phyloP scores from a whole-genome alignment of 495 filamentous ascomycete species.

The Tuber umbilicatum region DNA sequence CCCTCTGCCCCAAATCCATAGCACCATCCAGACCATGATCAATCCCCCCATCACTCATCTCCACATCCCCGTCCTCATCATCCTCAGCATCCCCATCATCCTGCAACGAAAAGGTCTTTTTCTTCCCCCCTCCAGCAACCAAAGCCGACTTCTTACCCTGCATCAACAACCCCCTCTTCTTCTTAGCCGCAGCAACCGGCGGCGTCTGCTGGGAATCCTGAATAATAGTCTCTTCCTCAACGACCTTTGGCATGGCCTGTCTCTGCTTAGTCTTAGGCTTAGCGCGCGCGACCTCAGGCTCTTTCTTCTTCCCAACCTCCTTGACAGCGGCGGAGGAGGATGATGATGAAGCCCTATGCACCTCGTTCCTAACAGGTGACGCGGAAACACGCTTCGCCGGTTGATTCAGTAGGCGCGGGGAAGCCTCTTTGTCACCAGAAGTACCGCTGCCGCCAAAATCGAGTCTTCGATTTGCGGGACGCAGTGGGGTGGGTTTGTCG shows the following conservation, averaged over 20 bases:
- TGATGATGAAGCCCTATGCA: constrained; percentile 6
- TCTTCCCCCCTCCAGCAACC: constrained; percentile 14
- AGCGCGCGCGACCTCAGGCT: not conserved
- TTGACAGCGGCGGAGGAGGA: constrained; percentile 4
- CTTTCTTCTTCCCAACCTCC: constrained; percentile 10
- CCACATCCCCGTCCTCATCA: constrained; percentile 32
- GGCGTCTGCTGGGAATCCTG: constrained; percentile 11
- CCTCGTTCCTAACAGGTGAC: not conserved
- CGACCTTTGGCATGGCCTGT: constrained; percentile 18
- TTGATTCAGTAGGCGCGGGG: not conserved
- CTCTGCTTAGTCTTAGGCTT: constrained; percentile 11
- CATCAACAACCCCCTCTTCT: constrained; percentile 30
- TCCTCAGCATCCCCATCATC: constrained; percentile 33
- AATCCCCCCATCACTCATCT: constrained; percentile 32
- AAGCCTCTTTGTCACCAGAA: constrained; percentile 6
- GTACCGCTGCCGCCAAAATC: constrained; percentile 8
- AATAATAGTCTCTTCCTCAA: constrained; percentile 21
- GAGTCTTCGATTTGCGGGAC: constrained; percentile 10
- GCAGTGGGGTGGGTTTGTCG: constrained; percentile 28
- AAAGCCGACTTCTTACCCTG: constrained; percentile 15
- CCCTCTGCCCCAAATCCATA: constrained; percentile 9
- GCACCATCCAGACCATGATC: constrained; percentile 12
- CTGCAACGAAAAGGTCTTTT: constrained; percentile 28
- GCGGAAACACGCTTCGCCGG: not conserved
- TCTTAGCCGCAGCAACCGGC: constrained; percentile 11